Evolutionary conservation across 331 rosid species (phyloP).

Genomic region (Malus hybrid): DNA sequence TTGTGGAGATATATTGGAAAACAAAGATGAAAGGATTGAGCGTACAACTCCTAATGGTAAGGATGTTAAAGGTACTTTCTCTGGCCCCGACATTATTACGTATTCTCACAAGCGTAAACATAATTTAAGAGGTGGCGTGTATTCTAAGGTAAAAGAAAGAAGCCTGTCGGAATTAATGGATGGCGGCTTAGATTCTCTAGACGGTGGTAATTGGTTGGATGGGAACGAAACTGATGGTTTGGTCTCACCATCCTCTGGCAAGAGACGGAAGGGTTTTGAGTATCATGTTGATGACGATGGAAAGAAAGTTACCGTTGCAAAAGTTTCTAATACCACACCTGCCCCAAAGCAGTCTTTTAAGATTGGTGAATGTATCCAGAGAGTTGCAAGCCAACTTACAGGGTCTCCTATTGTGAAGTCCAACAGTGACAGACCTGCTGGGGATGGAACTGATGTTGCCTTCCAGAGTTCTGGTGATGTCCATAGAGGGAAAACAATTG

Average conservation of each 20-base stretch:
- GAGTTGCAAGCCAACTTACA: slow-evolving; percentile 88
- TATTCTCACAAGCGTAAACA: slow-evolving; percentile 65
- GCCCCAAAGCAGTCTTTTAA: slow-evolving; percentile 54
- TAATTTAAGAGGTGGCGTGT: slow-evolving; percentile 46
- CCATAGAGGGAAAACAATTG: slow-evolving; percentile 22
- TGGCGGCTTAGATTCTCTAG: slow-evolving; percentile 37
- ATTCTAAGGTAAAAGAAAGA: slow-evolving; percentile 58
- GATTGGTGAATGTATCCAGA: slow-evolving; percentile 86
- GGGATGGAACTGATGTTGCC: slow-evolving; percentile 32
- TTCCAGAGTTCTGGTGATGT: slow-evolving; percentile 42
- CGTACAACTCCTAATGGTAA: slow-evolving; percentile 21
- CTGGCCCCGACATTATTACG: slow-evolving; percentile 31
- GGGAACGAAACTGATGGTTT: slow-evolving; percentile 22
- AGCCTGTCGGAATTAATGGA: slow-evolving; percentile 69
- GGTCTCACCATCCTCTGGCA: slow-evolving; percentile 30
- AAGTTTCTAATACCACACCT: slow-evolving; percentile 38
- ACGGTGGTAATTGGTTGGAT: slow-evolving; percentile 41
- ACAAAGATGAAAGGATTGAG: slow-evolving; percentile 23
- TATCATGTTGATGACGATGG: slow-evolving; percentile 50
- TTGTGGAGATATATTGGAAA: slow-evolving; percentile 53
- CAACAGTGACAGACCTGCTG: slow-evolving; percentile 41
- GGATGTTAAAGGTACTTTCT: slow-evolving; percentile 31
- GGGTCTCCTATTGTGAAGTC: slow-evolving; percentile 48
- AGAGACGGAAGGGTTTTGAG: slow-evolving; percentile 50
- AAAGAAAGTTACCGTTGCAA: slow-evolving; percentile 45